A percentile compares a stretch with the other conserved stretches of the same genome.
phyloP scores from a whole-genome alignment of 129 eudicot genomes.

The Pseudognaphalium luteoalbum region DNA sequence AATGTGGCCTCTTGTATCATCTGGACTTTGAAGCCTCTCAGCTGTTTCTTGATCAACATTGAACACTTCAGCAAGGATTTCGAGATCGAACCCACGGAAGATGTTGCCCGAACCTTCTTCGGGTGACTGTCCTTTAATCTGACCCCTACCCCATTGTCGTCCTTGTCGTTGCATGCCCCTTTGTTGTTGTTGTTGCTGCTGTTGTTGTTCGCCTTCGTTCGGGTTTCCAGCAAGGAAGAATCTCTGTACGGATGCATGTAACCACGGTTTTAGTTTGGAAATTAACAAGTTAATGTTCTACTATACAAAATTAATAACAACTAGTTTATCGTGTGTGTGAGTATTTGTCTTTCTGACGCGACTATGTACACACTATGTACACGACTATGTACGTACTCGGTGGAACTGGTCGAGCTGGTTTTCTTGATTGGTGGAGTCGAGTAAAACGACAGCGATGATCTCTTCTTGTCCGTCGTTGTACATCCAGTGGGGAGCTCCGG shows the following conservation, averaged over 20 bases:
- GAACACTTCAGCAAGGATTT: slow-evolving; percentile 42
- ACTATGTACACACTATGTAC: too few relatives aligned
- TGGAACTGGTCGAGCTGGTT: slow-evolving; percentile 79
- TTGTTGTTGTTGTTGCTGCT: slow-evolving; percentile 5
- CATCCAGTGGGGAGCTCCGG: slow-evolving; percentile 76
- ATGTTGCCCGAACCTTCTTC: slow-evolving; percentile 43
- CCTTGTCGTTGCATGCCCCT: background rate
- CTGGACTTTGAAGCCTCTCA: slow-evolving; percentile 42
- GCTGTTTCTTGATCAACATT: slow-evolving; percentile 51
- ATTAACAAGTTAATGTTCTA: too few relatives aligned
- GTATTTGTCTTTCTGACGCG: too few relatives aligned
- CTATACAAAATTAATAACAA: too few relatives aligned
- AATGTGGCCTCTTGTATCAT: slow-evolving; percentile 60
- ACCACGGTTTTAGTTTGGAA: background rate
- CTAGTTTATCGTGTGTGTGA: too few relatives aligned
- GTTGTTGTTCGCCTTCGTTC: slow-evolving; percentile 23
- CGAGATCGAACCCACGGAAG: slow-evolving; percentile 48
- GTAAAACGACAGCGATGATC: slow-evolving; percentile 40
- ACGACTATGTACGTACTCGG: slow-evolving; percentile 40
- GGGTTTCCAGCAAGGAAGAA: slow-evolving; percentile 69
- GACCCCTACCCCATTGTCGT: slow-evolving; percentile 13
- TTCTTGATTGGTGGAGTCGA: slow-evolving; percentile 42
- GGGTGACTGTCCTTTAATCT: slow-evolving; percentile 8
- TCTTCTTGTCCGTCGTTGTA: slow-evolving; percentile 70
- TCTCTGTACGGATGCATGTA: slow-evolving; percentile 37